These are phyloP conservation scores for Copromyces sp. DNA, from an alignment of 495 filamentous ascomycete genomes.

Conservation along the genomic window DNA sequence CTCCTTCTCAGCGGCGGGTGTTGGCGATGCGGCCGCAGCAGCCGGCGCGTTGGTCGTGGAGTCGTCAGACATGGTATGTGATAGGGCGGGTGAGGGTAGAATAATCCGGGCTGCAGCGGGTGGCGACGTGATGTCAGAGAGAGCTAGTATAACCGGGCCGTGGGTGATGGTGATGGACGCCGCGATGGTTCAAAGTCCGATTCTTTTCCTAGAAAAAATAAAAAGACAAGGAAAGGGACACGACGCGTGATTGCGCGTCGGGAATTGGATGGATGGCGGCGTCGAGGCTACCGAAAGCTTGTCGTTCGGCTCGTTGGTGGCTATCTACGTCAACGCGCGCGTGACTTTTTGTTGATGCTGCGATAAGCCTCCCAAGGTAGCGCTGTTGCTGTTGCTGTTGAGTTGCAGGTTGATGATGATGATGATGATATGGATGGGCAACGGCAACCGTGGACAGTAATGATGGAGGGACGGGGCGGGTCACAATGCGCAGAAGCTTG, in stretches of 20 bases:
- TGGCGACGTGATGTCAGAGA: slow-evolving; percentile 21
- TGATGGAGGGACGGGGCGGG: background rate
- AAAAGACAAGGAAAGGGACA: background rate
- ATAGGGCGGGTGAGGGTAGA: background rate
- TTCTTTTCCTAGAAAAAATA: background rate
- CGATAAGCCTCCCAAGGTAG: slow-evolving; percentile 1
- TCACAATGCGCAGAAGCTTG: slow-evolving; percentile 19
- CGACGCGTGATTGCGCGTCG: background rate
- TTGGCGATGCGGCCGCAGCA: slow-evolving; percentile 5
- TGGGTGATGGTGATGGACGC: slow-evolving; percentile 9
- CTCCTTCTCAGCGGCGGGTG: slow-evolving; percentile 7
- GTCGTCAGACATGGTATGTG: slow-evolving; percentile 15
- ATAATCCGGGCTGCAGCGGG: background rate
- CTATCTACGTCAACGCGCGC: slow-evolving; percentile 1
- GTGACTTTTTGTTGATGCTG: slow-evolving; percentile 1
- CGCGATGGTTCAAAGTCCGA: slow-evolving; percentile 9
- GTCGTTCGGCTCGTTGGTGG: background rate
- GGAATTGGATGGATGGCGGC: background rate
- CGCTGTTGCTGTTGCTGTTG: background rate
- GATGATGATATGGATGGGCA: background rate
- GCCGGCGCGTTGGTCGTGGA: slow-evolving; percentile 6
- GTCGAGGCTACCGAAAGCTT: background rate
- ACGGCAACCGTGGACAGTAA: background rate
- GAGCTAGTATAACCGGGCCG: background rate
- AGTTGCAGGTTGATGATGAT: background rate